Evolutionary conservation across 192 early-diverging fungal species (phyloP).

Genomic region (Physocladia obscura): DNA sequence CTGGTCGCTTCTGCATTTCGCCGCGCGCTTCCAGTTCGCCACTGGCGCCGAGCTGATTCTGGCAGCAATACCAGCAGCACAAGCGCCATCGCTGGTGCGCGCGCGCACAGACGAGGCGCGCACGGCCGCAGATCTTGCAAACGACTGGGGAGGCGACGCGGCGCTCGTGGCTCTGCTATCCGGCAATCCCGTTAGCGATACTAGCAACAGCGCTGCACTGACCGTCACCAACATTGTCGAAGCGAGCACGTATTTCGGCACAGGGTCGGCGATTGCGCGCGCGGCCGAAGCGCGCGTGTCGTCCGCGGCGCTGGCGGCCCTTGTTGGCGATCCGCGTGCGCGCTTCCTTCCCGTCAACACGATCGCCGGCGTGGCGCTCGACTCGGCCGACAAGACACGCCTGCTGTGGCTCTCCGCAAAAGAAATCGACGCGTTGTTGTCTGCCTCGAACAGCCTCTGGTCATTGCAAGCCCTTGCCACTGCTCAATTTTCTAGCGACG

Average conservation of each 20-base stretch:
- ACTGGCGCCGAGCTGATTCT: background rate
- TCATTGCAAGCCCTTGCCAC: background rate
- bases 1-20: slow-evolving; percentile 31
- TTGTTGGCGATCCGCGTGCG: background rate
- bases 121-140: slow-evolving; percentile 4
- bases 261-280: background rate
- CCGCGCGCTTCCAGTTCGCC: background rate
- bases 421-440: background rate
- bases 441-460: background rate
- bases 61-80: too few relatives aligned
- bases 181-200: background rate
- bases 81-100: too few relatives aligned
- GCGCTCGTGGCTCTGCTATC: background rate
- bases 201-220: too few relatives aligned
- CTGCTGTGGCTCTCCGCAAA: background rate
- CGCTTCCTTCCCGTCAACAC: background rate
- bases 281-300: background rate
- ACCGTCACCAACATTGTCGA: background rate
- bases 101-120: background rate
- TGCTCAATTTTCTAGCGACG: too few relatives aligned
- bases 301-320: background rate
- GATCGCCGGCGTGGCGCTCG: background rate
- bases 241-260: background rate
- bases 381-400: background rate
- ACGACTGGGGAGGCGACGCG: slow-evolving; percentile 3